Evolutionary conservation across 2,329 filamentous ascomycete species (phyloP).

Genomic region (Neoscytalidium dimidiatum): DNA sequence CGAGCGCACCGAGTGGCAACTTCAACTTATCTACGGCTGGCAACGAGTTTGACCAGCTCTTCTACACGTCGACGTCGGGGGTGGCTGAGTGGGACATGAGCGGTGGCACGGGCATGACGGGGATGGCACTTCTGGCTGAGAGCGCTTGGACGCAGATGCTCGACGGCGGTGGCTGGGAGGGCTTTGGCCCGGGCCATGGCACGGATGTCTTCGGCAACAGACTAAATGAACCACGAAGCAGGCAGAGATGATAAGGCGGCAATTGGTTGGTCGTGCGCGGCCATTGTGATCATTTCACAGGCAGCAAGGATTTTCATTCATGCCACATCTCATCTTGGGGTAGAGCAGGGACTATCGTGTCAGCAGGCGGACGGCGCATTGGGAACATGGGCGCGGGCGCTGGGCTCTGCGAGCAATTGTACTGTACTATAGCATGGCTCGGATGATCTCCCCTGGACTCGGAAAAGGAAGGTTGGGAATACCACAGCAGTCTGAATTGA

Average conservation of each 20-base stretch:
- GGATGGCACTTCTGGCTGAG: conserved; percentile 36
- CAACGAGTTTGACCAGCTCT: conserved; percentile 27
- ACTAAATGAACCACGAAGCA: conserved; percentile 13
- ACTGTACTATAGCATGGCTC: conserved; percentile 1
- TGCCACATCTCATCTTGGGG: conserved; percentile 9
- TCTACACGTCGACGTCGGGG: conserved; percentile 12
- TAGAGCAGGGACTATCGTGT: not conserved
- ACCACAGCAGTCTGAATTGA: not conserved
- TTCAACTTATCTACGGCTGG: conserved; percentile 24
- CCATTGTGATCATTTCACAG: not conserved
- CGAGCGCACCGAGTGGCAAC: conserved; percentile 8
- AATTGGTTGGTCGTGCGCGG: not conserved
- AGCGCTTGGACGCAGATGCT: conserved; percentile 36
- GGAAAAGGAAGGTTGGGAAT: not conserved
- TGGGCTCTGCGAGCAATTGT: not conserved
- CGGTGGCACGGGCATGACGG: conserved; percentile 21
- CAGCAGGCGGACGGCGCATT: not conserved
- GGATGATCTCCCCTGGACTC: conserved; percentile 1
- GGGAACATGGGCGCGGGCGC: not conserved
- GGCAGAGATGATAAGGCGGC: not conserved
- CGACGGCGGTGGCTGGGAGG: conserved; percentile 23
- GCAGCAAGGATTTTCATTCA: not conserved
- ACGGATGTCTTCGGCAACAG: conserved; percentile 13
- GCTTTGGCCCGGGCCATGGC: conserved; percentile 14
- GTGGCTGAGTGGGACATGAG: conserved; percentile 30